These are phyloP conservation scores for Kuraishia capsulata DNA, from an alignment of 805 yeast species.

Conservation along the genomic window DNA sequence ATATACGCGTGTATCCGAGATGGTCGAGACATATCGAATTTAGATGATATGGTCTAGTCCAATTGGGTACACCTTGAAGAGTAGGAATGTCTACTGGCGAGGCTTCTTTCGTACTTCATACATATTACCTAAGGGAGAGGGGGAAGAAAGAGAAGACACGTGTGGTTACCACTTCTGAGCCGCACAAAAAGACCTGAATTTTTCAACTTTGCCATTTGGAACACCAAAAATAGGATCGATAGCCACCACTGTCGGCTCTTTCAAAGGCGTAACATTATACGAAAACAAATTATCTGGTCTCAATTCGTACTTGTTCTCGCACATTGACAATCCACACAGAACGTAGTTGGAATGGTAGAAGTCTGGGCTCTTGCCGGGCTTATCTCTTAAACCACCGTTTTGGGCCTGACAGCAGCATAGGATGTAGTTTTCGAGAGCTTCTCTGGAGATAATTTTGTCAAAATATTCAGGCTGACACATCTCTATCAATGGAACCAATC, in stretches of 20 bases:
- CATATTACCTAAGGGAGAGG: no score
- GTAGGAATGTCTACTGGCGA: no score
- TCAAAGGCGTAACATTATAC: not conserved
- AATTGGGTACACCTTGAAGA: no score
- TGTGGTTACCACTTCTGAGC: no score
- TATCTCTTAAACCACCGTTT: slow-evolving; percentile 77
- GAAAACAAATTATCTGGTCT: slow-evolving; percentile 1
- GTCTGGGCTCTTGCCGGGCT: slow-evolving; percentile 76
- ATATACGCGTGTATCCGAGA: not conserved
- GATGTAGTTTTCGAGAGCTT: slow-evolving; percentile 55
- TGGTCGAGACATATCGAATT: no score
- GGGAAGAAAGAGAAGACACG: no score
- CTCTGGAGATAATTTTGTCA: slow-evolving; percentile 32
- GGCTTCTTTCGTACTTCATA: no score
- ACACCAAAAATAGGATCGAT: not conserved
- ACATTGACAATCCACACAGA: slow-evolving; percentile 61
- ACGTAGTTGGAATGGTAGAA: slow-evolving; percentile 88
- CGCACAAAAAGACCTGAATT: not conserved
- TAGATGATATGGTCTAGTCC: no score
- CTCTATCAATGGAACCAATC: slow-evolving; percentile 56
- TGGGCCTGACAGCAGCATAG: slow-evolving; percentile 64
- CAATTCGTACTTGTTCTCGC: slow-evolving; percentile 34
- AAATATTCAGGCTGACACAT: slow-evolving; percentile 20
- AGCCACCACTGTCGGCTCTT: not conserved
- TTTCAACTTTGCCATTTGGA: not conserved